Percentiles rank a stretch among this genome's conserved stretches.
Evolutionary conservation across 2,329 filamentous ascomycete species (phyloP).

Genomic region (Peltaster fructicola): DNA sequence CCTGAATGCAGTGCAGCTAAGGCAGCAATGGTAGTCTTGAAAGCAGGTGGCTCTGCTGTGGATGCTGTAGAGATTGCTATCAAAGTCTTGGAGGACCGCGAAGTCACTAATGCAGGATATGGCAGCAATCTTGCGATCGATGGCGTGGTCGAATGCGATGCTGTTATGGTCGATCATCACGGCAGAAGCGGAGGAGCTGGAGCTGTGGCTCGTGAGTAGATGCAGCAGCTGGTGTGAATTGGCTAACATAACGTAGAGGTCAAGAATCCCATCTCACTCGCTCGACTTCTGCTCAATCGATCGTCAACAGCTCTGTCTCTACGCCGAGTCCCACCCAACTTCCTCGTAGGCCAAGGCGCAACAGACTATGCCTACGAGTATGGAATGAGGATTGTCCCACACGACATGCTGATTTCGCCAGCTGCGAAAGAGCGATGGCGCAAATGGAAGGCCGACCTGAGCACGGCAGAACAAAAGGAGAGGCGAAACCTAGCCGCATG

Average conservation of each 20-base stretch:
- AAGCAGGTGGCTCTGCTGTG: slow-evolving; percentile 58
- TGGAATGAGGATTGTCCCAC: slow-evolving; percentile 53
- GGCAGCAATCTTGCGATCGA: slow-evolving; percentile 89
- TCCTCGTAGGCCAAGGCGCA: slow-evolving; percentile 74
- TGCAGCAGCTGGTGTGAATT: neutral
- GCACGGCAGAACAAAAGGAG: slow-evolving; percentile 37
- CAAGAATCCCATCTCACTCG: slow-evolving; percentile 79
- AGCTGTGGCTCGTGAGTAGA: slow-evolving; percentile 62
- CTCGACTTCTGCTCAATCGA: slow-evolving; percentile 63
- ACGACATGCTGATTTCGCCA: slow-evolving; percentile 63
- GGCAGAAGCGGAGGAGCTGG: slow-evolving; percentile 88
- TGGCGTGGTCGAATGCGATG: slow-evolving; percentile 85
- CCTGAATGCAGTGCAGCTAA: slow-evolving; percentile 50
- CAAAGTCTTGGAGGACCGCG: slow-evolving; percentile 72
- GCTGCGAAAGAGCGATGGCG: slow-evolving; percentile 62
- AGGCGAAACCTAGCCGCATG: slow-evolving; percentile 12
- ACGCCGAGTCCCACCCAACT: slow-evolving; percentile 77
- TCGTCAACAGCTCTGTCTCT: slow-evolving; percentile 64
- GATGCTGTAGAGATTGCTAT: slow-evolving; percentile 85
- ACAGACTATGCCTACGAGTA: slow-evolving; percentile 70
- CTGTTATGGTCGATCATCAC: slow-evolving; percentile 76
- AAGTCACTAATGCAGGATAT: slow-evolving; percentile 92
- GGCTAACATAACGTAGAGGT: slow-evolving; percentile 42
- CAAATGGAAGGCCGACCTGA: slow-evolving; percentile 58
- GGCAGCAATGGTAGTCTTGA: slow-evolving; percentile 65